Evolutionary conservation across 768 basidiomycete species (phyloP), one percentile per base, ranked within the genome.

Genomic region (Hygrocybe punicea): DNA sequence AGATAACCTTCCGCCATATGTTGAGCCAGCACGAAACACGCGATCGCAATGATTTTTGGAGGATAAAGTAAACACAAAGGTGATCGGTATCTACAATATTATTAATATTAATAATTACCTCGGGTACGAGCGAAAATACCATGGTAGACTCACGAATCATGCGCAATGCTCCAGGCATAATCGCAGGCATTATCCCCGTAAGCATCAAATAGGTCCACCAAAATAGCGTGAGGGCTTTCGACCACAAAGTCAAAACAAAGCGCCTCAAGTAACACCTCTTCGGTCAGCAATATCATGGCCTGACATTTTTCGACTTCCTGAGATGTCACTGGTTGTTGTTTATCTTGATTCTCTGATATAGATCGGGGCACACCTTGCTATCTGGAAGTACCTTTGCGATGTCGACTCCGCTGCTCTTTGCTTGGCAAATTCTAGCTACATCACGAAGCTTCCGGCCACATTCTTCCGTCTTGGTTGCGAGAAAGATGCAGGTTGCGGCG

Each of bases 381-480:
- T 89, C 87, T 44, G 78, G 75, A 6, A 82, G 74, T 45, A 88
- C 81, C 46, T 81, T 77, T 9, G 73, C 71, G 35, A 83, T 74
- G 54, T 89, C 85, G 5, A 70, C 68, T 50, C 79, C 80, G 19
- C 75, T 73, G 35, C 85, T 76, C 72, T 93, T 92, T 35, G 87
- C 81, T 63, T 84, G 82, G 62, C 81, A 86, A 9, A 93, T 81
- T 60, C 81, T 80, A 8, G 91, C 88, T 23, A 93, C 89, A 64
- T 93, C 91, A n/a, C 87, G 79, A 13, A 93, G 79, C 66, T 93
- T 93, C 51, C 91, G 78, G 34, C 89, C 89, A 62, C 89, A 92
- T 71, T 93, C 91, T 68, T 93, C 91, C 1, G 90, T 93, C 70
- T 93, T 93, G n/a, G 91, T 91, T 1, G 91, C 89, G 57, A 93